phyloP scores from a whole-genome alignment of 208 protist species.

The Herpetomonas tarakana region DNA sequence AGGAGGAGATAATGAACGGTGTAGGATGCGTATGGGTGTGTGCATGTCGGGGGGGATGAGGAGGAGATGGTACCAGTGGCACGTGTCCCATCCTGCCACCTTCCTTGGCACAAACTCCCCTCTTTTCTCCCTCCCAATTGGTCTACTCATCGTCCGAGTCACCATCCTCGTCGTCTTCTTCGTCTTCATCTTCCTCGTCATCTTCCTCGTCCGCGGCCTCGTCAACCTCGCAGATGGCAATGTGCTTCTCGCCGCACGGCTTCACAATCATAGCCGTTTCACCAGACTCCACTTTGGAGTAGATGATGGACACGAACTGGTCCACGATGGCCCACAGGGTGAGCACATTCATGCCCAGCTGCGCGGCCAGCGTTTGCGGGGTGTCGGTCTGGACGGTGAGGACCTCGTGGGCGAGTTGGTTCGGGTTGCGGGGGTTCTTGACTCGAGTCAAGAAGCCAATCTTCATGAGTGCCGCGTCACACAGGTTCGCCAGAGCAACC shows the following conservation, averaged over 20 bases:
- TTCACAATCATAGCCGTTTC: conserved; percentile 60
- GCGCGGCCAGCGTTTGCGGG: conserved; percentile 41
- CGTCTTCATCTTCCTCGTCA: conserved; percentile 50
- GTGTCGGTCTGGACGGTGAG: conserved; percentile 58
- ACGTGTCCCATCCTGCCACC: too few relatives aligned
- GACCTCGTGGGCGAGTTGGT: conserved; percentile 55
- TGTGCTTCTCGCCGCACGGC: conserved; percentile 30
- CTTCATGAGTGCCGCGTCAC: conserved; percentile 67
- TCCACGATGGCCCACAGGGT: conserved; percentile 86
- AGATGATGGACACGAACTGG: conserved; percentile 55
- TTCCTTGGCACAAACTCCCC: too few relatives aligned
- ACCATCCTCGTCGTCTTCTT: conserved; percentile 36
- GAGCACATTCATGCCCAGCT: conserved; percentile 59
- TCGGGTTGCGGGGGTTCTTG: conserved; percentile 25
- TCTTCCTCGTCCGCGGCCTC: conserved; percentile 76
- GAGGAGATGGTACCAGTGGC: too few relatives aligned
- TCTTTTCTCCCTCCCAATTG: too few relatives aligned
- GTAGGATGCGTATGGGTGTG: too few relatives aligned
- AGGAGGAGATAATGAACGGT: too few relatives aligned
- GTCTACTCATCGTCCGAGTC: conserved; percentile 36
- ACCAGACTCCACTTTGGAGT: conserved; percentile 38
- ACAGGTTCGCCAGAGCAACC: conserved; percentile 78
- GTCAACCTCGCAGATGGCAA: conserved; percentile 54
- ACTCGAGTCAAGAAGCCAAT: conserved; percentile 77
- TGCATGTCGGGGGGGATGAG: too few relatives aligned